Percentiles rank a stretch among this genome's conserved stretches.
These are phyloP conservation scores for Neofusicoccum sp. DNA, from an alignment of 2,329 filamentous ascomycete genomes.

Conservation along the genomic window DNA sequence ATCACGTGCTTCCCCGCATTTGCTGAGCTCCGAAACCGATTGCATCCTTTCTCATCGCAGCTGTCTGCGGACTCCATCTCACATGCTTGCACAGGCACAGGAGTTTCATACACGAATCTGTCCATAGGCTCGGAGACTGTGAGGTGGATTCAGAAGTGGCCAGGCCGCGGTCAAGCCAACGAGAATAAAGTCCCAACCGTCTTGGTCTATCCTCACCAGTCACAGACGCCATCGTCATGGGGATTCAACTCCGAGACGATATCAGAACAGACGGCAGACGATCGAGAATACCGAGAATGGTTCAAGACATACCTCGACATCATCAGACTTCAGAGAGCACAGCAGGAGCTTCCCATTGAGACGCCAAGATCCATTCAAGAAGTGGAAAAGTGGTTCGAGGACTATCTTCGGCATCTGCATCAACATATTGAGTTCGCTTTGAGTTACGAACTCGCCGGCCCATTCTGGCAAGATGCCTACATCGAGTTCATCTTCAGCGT, in stretches of 20 bases:
- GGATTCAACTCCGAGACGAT: slow-evolving; percentile 50
- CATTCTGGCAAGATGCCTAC: slow-evolving; percentile 45
- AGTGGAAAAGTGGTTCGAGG: slow-evolving; percentile 49
- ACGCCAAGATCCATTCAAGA: slow-evolving; percentile 43
- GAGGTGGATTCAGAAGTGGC: slow-evolving; percentile 50
- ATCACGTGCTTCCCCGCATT: background rate
- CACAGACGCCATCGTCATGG: slow-evolving; percentile 48
- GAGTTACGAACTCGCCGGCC: slow-evolving; percentile 37
- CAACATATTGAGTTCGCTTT: slow-evolving; percentile 45
- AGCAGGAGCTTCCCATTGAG: slow-evolving; percentile 45
- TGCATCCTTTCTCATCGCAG: background rate
- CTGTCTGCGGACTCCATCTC: background rate
- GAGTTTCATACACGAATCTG: slow-evolving; percentile 38
- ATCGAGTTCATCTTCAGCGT: slow-evolving; percentile 58
- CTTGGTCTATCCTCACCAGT: slow-evolving; percentile 47
- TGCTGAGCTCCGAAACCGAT: too few relatives aligned
- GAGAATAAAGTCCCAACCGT: slow-evolving; percentile 57
- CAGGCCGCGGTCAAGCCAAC: slow-evolving; percentile 51
- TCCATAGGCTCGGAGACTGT: slow-evolving; percentile 34
- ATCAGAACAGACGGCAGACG: slow-evolving; percentile 40
- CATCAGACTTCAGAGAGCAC: slow-evolving; percentile 44
- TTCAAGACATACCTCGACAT: slow-evolving; percentile 58
- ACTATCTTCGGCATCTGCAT: slow-evolving; percentile 53
- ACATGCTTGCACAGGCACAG: slow-evolving; percentile 27
- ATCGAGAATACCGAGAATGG: slow-evolving; percentile 49